These are phyloP conservation scores for Stachybotrys chlorohalonatus DNA, from an alignment of 2,329 filamentous ascomycete species.

Conservation along the genomic window DNA sequence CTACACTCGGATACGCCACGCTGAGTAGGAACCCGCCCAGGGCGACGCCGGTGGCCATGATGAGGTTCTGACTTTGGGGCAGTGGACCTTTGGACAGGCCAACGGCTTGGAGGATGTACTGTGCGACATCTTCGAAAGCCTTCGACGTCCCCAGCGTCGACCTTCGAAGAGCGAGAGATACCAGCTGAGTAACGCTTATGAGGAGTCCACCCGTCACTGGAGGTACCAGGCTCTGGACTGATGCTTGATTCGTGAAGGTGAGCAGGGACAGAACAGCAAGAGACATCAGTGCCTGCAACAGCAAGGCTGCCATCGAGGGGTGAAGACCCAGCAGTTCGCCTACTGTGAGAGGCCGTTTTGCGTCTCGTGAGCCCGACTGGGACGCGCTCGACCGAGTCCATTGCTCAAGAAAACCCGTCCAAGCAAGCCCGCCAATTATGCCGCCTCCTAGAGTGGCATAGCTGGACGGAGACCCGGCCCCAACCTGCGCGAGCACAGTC, in stretches of 20 bases:
- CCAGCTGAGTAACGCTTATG: not conserved
- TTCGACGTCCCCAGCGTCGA: not conserved
- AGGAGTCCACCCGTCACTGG: not conserved
- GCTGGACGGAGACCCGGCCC: not conserved
- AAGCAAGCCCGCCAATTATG: not conserved
- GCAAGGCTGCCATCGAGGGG: not conserved
- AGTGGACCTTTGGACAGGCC: not conserved
- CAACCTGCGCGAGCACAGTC: not conserved
- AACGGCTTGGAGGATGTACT: not conserved
- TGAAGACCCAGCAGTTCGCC: not conserved
- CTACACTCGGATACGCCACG: not conserved
- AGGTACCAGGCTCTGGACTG: not conserved
- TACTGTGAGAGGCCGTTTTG: not conserved
- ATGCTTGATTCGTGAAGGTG: not conserved
- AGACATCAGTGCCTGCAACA: not conserved
- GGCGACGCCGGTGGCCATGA: not conserved
- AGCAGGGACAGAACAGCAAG: not conserved
- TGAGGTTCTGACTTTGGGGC: not conserved
- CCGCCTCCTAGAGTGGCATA: not conserved
- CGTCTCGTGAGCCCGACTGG: not conserved
- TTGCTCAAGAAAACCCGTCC: not conserved
- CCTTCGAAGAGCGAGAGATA: not conserved
- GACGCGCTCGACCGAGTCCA: not conserved
- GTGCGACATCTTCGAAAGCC: not conserved
- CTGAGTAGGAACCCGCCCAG: not conserved